phyloP scores from a whole-genome alignment of 139 green algal species.

The Closterium sp. region DNA sequence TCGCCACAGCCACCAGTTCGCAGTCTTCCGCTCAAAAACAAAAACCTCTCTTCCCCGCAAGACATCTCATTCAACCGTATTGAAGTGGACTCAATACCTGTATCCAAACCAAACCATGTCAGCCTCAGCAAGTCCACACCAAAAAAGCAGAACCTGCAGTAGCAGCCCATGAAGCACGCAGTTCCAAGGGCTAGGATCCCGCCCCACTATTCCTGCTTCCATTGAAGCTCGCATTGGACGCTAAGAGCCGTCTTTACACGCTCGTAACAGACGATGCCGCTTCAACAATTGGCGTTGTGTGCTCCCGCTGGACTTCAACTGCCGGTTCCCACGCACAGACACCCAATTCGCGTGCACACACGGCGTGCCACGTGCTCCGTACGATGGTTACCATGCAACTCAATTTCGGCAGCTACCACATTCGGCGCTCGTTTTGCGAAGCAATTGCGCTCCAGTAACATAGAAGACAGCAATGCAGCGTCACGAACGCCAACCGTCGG shows the following conservation, averaged over 20 bases:
- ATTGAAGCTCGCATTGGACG: background rate
- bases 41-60: too few species aligned
- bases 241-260: background rate
- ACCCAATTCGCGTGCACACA: background rate
- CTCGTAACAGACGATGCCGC: background rate
- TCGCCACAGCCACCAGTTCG: too few species aligned
- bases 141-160: background rate
- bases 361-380: background rate
- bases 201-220: too few species aligned
- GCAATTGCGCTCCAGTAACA: background rate
- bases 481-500: background rate
- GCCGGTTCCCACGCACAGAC: background rate
- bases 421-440: background rate
- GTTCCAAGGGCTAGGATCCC: too few species aligned
- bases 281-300: background rate
- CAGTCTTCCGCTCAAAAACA: too few species aligned
- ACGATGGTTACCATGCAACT: background rate
- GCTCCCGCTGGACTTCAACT: background rate
- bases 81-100: too few species aligned
- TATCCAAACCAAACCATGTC: too few species aligned
- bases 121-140: too few species aligned
- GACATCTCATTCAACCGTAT: too few species aligned
- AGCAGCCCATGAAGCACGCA: background rate
- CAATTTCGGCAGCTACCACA: too few species aligned
- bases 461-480: background rate